Evolutionary conservation across 257 asterid species (phyloP), one percentile per base, ranked within the genome.

Genomic region (Plantago major): DNA sequence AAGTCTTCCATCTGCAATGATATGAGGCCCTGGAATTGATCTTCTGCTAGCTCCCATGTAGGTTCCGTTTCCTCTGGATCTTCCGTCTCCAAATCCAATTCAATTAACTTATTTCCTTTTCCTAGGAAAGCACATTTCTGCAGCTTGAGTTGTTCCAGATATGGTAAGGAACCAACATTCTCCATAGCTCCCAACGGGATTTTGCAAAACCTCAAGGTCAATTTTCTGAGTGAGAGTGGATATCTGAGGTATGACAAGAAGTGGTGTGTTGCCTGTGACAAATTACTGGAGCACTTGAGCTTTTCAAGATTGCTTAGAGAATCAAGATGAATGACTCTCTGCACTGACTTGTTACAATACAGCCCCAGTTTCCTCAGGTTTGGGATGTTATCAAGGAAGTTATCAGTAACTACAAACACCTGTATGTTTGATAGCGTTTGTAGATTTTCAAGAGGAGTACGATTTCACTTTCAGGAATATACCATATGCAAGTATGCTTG

Each of bases 301-400:
- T 18, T 26, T 55, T 55, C 60, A 28, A 55, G 60, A 2, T 33
- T 30, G 2, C 30, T 9, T 3, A 55, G 60, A 14, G 10, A 38
- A 15, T n/a, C 11, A 30, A 55, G 45, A 55, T 55, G 7, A 6
- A 22, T 28, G 1, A 0, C 4, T 15, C 12, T n/a, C 30, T 15
- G 57, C 28, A 15, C 57, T 54, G 42, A 30, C 11, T 11, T 30
- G 10, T 58, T 48, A 15, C 49, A 58, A 58, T 37, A 56, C 14
- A 64, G 14, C 45, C 54, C 62, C 10, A 62, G 26, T 49, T 64
- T 42, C 43, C 17, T 42, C 2, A 64, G 44, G 12, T 64, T 42
- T 7, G 61, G 62, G 10, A 55, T 47, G 12, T 46, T 40, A 46
- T 37, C 5, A 9, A 62, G 48, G 4, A 62, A 10, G 11, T 2